Conservation (phyloP, 2,329 filamentous ascomycete genomes). For the Corinectria fuckeliana region DNA sequence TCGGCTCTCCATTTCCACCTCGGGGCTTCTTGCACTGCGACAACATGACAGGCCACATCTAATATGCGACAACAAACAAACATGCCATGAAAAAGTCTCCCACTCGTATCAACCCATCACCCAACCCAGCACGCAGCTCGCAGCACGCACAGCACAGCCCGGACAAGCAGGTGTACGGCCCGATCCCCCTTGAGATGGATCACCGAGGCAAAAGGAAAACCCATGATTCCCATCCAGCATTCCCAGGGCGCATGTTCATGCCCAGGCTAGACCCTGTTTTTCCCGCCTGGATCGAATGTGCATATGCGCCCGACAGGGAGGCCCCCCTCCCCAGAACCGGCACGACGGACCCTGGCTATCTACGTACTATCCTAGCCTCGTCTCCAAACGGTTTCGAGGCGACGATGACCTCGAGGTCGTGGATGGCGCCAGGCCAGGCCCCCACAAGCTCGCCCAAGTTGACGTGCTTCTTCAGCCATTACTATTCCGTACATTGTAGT, state of each 20-base stretch:
- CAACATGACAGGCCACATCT: constrained; percentile 5
- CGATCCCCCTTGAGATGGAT: constrained; percentile 10
- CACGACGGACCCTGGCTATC: constrained; percentile 15
- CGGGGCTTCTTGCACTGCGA: background rate
- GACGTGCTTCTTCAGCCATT: too few relatives aligned
- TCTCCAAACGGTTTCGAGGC: background rate
- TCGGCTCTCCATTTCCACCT: background rate
- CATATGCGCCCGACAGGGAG: constrained; percentile 20
- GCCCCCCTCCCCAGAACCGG: constrained; percentile 3
- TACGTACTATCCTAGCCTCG: background rate
- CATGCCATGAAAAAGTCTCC: constrained; percentile 1
- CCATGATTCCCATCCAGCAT: background rate
- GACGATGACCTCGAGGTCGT: constrained; percentile 7
- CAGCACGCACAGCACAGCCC: background rate
- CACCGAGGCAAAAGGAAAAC: background rate
- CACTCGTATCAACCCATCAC: background rate
- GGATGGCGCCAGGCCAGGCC: background rate
- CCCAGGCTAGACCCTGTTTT: constrained; percentile 9
- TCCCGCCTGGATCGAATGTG: constrained; percentile 18
- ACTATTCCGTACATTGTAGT: too few relatives aligned
- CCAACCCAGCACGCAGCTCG: constrained; percentile 15
- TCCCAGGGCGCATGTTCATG: constrained; percentile 1
- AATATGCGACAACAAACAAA: too few relatives aligned
- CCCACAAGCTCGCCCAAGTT: background rate
- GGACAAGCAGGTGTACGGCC: constrained; percentile 14